Base-by-base conservation (phyloP, 2,329 filamentous ascomycete genomes). In the Sporothrix pallida region DNA sequence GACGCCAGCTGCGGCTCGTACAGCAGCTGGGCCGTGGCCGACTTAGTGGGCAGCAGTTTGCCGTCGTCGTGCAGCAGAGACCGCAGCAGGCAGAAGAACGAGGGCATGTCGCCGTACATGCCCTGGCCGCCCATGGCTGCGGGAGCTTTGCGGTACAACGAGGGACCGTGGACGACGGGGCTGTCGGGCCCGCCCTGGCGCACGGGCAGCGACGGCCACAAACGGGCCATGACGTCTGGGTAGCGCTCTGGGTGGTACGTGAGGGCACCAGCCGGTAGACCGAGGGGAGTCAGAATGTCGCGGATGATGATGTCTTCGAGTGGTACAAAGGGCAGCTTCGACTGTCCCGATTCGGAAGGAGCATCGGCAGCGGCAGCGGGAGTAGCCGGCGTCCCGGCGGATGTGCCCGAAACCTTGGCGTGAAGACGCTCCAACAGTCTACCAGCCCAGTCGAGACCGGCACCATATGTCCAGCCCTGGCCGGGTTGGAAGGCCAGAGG, bases 1-100 rank as follows among this genome's bases (percentile, higher is more conserved):
- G 75, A 72, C 3, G 75, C 78, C 0, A 89, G 82, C 71, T 86
- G 86, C 0, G 86, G 82, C 70, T 79, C 76, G 76, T 88, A 88
- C 79, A 89, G 82, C 60, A 80, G 76, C 0, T 83, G 80, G 0
- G 84, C 81, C 0, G 83, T 86, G 3, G 78, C 78, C 0, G 80
- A 79, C 23, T 79, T 81, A 5, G 48, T 42, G 3, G 46, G 26
- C 7, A 89, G 81, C 0, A 89, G 75, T 58, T 82, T 84, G 3
- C 83, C 84, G 71, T 89, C 86, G 63, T 88, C 83, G 1, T 79
- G 78, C 0, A 88, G 80, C 1, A 89, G 77, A 1, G 85, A 86
- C 2, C 79, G 80, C 2, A 87, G 77, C 5, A 89, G 78, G 50
- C 82, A 82, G 70, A 84, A 75, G 73, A 85, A 88, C 26, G 86